Evolutionary conservation across 768 basidiomycete genomes (phyloP), one percentile per base, ranked within the genome.

Genomic region (Mycena venus): DNA sequence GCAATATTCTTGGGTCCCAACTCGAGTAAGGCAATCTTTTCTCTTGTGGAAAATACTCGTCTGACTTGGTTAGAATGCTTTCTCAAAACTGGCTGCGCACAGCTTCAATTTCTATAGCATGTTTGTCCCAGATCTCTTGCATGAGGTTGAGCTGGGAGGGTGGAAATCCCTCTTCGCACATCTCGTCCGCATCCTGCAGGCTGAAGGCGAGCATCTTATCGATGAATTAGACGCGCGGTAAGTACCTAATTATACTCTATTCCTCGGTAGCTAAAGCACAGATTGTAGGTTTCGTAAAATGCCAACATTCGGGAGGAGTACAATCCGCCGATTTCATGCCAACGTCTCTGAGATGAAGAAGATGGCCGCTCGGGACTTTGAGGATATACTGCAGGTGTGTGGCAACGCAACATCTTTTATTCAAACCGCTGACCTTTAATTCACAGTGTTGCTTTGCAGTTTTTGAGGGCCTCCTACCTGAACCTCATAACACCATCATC

Each of bases 311-410:
- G 59, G 59, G 2, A 10, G 59, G 9, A 25, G 59, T 27, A 60
- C 59, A 2, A 60, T 60, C 9, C 59, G 59, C 6, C 59, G 59
- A 1, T 60, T n/a, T n/a, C n/a, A n/a, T n/a, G n/a, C n/a, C n/a
- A n/a, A n/a, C n/a, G n/a, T n/a, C n/a, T n/a, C n/a, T 60, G 60
- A 61, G 15, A 40, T 61, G 38, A 61, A 61, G 15, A 61, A 61
- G 29, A 40, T 61, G 36, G 60, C 60, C 1, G 60, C 60, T 3
- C 36, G 40, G 3, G 60, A 61, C 27, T 61, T 61, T 14, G 60
- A 61, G 15, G 60, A 61, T 10, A 61, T 42, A 4, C 25, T 61
- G 1, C 60, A 61, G 60, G 60, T 40, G 12, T n/a, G n/a, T n/a
- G n/a, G n/a, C n/a, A n/a, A n/a, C n/a, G n/a, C n/a, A n/a, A n/a